phyloP scores from a whole-genome alignment of 148 eudicot species.

The Persicaria tinctoria region DNA sequence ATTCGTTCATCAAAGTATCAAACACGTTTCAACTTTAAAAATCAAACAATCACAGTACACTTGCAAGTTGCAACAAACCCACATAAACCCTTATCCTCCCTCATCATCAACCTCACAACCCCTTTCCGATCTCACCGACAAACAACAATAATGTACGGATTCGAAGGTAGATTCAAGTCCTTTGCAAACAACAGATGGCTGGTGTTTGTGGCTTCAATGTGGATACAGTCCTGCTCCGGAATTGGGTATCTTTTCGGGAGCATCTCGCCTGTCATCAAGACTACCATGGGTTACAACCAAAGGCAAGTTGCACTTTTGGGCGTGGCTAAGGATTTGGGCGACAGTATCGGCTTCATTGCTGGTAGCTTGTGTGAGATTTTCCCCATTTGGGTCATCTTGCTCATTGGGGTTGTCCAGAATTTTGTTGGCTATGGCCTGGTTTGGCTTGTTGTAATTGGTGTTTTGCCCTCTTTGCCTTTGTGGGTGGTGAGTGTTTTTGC shows the following conservation, averaged over 20 bases:
- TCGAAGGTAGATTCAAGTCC: conserved; percentile 20
- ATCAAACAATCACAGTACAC: too few species aligned
- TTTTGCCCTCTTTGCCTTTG: conserved; percentile 37
- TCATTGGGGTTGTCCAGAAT: conserved; percentile 45
- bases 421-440: conserved; percentile 45
- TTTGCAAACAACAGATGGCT: conserved; percentile 63
- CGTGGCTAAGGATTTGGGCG: conserved; percentile 58
- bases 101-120: not conserved
- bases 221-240: conserved; percentile 56
- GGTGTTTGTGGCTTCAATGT: conserved; percentile 65
- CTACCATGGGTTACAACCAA: conserved; percentile 47
- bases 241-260: conserved; percentile 59
- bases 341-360: conserved; percentile 43
- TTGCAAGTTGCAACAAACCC: not conserved
- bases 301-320: conserved; percentile 44
- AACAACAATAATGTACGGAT: not conserved
- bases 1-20: too few species aligned
- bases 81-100: not conserved
- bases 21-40: too few species aligned
- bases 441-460: conserved; percentile 40
- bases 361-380: conserved; percentile 39
- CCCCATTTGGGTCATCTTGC: conserved; percentile 42
- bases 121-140: not conserved
- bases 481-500: conserved; percentile 45
- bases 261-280: conserved; percentile 50